Evolutionary conservation across 75 land plant species (phyloP), one percentile per base, ranked within the genome.

Genomic region (Pinus albicaulis): DNA sequence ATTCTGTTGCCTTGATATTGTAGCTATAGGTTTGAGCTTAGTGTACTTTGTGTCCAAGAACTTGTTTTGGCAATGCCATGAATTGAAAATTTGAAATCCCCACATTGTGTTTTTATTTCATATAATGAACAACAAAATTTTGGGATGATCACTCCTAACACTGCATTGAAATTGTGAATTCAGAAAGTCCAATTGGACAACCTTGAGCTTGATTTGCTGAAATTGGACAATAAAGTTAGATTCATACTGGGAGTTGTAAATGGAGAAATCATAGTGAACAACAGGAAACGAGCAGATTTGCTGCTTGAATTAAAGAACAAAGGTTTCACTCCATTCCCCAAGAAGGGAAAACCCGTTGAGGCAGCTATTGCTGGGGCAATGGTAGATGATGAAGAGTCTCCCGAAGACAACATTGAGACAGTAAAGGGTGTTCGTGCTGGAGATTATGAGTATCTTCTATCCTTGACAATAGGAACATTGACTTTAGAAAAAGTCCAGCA

Each of bases 251-350:
- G 86, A 6, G 98, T 95, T 75, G 96, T 95, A n/a, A 82, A 75
- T 17, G 98, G 90, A 48, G 92, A 92, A 58, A 95, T 98, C 15
- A 77, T 92, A 59, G 98, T 98, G 34, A 95, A 71, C 86, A 98
- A 95, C 82, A 87, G 98, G 74, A 95, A 91, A 76, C 86, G 87
- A 76, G 89, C 91, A 28, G 99, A 95, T 12, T 79, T 98, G 26
- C 76, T 95, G 48, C 71, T 78, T 69, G 99, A 98, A 80, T 76
- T 98, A 62, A 84, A 88, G 73, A 76, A 69, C 71, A 95, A 91
- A 60, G 94, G 94, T 8, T 98, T 98, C 71, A 91, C 93, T 60
- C 98, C 98, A 53, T 91, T 98, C 78, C 95, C 99, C n/a, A 95
- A 92, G 85, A 95, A 92, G 55, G 59, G 84, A 6, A 92, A 92